Base-by-base conservation (phyloP, 306 rosid genomes). In the Prunus armeniaca region DNA sequence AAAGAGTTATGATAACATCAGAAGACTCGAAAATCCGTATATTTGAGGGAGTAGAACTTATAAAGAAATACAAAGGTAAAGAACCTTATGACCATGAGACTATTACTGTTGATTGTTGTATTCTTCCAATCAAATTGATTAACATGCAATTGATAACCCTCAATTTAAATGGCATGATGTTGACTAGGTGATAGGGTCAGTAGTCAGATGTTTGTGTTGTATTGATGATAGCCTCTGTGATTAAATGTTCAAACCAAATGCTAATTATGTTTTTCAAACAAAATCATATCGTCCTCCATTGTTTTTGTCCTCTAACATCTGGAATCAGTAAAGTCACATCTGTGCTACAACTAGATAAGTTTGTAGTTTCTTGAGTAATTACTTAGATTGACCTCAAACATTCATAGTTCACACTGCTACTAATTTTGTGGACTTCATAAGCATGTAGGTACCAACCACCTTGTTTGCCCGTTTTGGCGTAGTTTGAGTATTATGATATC, bases 11-110 rank as follows among this genome's bases (percentile, higher is more conserved):
- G 95, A 82, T 95, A 78, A 80, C 97, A 49, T 89, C 97, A 46
- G 97, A 88, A 86, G 97, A 95, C 83, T 90, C 93, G 3, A 95
- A 88, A 87, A 78, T 95, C 57, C 85, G 95, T 28, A 71, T 95
- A 70, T 84, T 90, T 45, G 93, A 95, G 69, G 93, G 97, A 43
- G 69, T 43, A 55, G 87, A 92, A 73, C 79, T 89, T 45, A 69
- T 86, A 79, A 84, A 78, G 74, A 89, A 85, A 71, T 90, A 74
- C 84, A 90, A 79, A 88, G 99, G 99, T 95, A 85, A 30, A 60
- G 9, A 19, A 17, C 45, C 45, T 78, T 51, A 20, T 28, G 46
- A 51, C 20, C 18, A 28, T 69, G 46, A 28, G 43, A 49, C 2
- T 15, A 8, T 27, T 27, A 47, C 43, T 38, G 43, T 38, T 9